phyloP scores from a whole-genome alignment of 176 grass and related monocot species.

The Tillandsia fasciculata region DNA sequence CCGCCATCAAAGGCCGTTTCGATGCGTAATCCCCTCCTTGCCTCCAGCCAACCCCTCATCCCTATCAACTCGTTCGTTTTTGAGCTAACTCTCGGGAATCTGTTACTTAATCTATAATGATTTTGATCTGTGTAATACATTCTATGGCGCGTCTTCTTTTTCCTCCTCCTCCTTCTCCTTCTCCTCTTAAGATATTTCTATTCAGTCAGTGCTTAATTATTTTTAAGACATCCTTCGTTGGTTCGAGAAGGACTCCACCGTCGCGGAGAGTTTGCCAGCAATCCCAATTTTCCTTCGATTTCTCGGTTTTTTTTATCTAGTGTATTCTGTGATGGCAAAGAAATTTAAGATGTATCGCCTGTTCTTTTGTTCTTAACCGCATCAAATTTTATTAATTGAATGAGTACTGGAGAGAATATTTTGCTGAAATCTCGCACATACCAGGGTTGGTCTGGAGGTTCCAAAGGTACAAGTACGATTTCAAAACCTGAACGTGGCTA shows the following conservation, averaged over 20 bases:
- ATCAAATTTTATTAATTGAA: not conserved
- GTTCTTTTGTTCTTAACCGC: not conserved
- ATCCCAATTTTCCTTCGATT: too few relatives aligned
- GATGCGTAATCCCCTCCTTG: slow-evolving; percentile 27
- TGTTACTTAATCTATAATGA: too few relatives aligned
- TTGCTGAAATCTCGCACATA: not conserved
- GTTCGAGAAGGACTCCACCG: too few relatives aligned
- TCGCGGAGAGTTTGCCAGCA: too few relatives aligned
- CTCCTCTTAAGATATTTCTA: too few relatives aligned
- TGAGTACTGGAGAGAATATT: not conserved
- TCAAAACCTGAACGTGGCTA: slow-evolving; percentile 32
- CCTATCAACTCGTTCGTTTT: not conserved
- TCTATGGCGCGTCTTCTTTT: too few relatives aligned
- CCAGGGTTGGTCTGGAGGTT: slow-evolving; percentile 37
- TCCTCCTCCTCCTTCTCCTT: too few relatives aligned
- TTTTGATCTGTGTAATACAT: too few relatives aligned
- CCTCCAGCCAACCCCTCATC: not conserved
- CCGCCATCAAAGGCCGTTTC: slow-evolving; percentile 41
- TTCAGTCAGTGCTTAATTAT: too few relatives aligned
- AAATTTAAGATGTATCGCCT: not conserved
- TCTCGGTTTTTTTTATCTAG: too few relatives aligned
- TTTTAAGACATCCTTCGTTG: too few relatives aligned
- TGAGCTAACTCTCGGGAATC: not conserved
- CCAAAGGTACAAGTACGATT: slow-evolving; percentile 61
- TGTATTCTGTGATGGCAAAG: not conserved